Conservation (phyloP, 192 early-diverging fungal species). For the Podila epicladia region DNA sequence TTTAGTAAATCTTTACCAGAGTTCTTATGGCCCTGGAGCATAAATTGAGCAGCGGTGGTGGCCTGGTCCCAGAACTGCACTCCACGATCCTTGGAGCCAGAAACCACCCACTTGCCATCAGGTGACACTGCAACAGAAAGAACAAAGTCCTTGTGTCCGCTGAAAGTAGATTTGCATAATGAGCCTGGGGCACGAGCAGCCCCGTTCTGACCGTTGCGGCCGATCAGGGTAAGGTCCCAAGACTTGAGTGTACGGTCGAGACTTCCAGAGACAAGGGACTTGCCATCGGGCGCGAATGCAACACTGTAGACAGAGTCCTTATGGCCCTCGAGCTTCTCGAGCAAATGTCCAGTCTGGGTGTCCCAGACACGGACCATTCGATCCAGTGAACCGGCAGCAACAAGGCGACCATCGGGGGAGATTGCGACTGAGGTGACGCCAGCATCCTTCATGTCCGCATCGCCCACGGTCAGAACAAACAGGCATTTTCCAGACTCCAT, state of each 20-base stretch:
- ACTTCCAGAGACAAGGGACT: constrained; percentile 89
- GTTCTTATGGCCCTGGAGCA: constrained; percentile 97
- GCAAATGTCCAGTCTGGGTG: constrained; percentile 73
- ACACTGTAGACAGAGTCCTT: constrained; percentile 96
- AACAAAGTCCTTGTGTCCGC: constrained; percentile 89
- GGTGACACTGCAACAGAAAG: constrained; percentile 90
- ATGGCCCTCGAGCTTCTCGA: constrained; percentile 94
- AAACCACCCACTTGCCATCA: constrained; percentile 90
- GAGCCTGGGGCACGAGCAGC: constrained; percentile 31
- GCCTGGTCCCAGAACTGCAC: constrained; percentile 96
- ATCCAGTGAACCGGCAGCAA: constrained; percentile 92
- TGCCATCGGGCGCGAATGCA: constrained; percentile 93
- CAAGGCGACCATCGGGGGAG: constrained; percentile 85
- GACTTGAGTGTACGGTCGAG: constrained; percentile 92
- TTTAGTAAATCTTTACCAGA: constrained; percentile 66
- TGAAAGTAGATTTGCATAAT: constrained; percentile 58
- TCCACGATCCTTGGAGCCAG: constrained; percentile 90
- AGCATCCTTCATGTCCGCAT: constrained; percentile 84
- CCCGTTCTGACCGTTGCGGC: constrained; percentile 42
- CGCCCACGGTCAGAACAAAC: constrained; percentile 80
- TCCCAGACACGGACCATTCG: constrained; percentile 96
- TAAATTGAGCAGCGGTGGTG: constrained; percentile 75
- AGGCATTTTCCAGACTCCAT: constrained; percentile 79
- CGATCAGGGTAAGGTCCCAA: constrained; percentile 81
- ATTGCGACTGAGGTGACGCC: constrained; percentile 97